A percentile compares a stretch with the other conserved stretches of the same genome.
These are phyloP conservation scores for Mayamaea pseudoterrestris DNA, from an alignment of 108 stramenopile species.

Conservation along the genomic window DNA sequence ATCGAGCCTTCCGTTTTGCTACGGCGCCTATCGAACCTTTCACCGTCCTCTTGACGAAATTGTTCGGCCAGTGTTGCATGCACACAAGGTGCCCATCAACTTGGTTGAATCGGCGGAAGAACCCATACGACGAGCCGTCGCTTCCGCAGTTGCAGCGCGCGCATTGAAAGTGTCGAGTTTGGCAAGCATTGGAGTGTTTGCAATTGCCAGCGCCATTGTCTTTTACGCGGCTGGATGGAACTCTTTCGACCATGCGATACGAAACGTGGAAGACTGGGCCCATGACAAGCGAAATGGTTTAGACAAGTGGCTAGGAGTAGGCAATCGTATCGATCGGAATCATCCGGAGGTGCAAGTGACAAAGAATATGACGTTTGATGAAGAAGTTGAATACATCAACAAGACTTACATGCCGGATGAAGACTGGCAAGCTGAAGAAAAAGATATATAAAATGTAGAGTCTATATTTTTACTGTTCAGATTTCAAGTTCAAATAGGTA, in stretches of 20 bases:
- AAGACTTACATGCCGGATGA: conserved; percentile 31
- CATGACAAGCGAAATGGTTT: conserved; percentile 22
- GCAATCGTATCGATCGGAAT: conserved; percentile 10
- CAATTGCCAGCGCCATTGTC: conserved; percentile 16
- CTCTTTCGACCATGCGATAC: conserved; percentile 39
- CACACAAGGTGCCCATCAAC: not conserved
- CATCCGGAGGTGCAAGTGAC: conserved; percentile 37
- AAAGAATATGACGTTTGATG: conserved; percentile 59
- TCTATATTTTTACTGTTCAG: not conserved
- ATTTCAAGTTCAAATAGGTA: conserved; percentile 34
- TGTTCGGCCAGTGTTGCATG: conserved; percentile 3
- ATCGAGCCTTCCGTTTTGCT: conserved; percentile 21
- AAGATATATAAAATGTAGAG: conserved; percentile 3
- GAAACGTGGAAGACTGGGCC: conserved; percentile 29
- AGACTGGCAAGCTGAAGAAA: conserved; percentile 17
- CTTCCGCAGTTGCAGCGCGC: conserved; percentile 10
- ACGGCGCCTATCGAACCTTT: conserved; percentile 29
- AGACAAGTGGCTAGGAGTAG: conserved; percentile 32
- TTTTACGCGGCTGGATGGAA: conserved; percentile 35
- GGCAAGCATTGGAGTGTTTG: conserved; percentile 22
- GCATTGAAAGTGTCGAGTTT: conserved; percentile 22
- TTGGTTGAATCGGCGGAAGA: not conserved
- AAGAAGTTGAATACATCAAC: conserved; percentile 49
- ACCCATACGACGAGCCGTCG: conserved; percentile 1
- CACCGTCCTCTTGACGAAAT: conserved; percentile 9